A percentile compares a stretch with the other conserved stretches of the same genome.
Conservation (phyloP, 495 filamentous ascomycete genomes). For the Lindgomyces ingoldianus region DNA sequence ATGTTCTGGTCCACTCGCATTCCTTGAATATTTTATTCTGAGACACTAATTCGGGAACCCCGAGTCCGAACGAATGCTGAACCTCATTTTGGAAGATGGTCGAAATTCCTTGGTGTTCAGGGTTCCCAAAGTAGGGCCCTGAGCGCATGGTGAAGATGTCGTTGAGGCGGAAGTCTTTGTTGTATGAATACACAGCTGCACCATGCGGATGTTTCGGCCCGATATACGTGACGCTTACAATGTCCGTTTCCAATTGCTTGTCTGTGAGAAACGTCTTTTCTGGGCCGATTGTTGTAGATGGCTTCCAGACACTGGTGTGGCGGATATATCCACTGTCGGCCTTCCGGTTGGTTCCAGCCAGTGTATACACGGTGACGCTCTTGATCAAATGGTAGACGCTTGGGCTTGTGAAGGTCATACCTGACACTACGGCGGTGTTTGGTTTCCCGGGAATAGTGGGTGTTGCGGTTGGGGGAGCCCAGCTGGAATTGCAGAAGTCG, state of each 20-base stretch:
- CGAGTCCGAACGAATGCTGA: conserved; percentile 6
- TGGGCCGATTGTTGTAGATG: conserved; percentile 16
- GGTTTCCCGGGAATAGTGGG: conserved; percentile 16
- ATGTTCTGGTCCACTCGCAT: conserved; percentile 14
- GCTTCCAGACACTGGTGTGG: conserved; percentile 13
- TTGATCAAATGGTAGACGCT: conserved; percentile 21
- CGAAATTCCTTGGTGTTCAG: background rate
- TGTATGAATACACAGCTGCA: conserved; percentile 5
- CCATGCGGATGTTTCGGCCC: conserved; percentile 12
- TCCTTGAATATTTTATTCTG: conserved; percentile 14
- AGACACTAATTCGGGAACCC: background rate
- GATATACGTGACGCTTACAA: conserved; percentile 5
- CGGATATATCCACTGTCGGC: conserved; percentile 6
- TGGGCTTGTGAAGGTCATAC: conserved; percentile 18
- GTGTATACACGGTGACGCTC: conserved; percentile 13
- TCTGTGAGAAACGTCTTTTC: conserved; percentile 8
- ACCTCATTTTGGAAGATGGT: conserved; percentile 10
- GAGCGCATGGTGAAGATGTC: conserved; percentile 18
- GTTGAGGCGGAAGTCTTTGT: conserved; percentile 14
- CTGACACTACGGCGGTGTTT: conserved; percentile 21
- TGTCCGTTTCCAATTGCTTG: conserved; percentile 15
- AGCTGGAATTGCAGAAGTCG: conserved; percentile 16
- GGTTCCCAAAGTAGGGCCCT: conserved; percentile 8
- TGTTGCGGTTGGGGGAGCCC: conserved; percentile 11
- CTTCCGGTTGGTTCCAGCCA: conserved; percentile 13